Evolutionary conservation across 176 grass and related monocot genomes (phyloP).

Genomic region (Poa annua): DNA sequence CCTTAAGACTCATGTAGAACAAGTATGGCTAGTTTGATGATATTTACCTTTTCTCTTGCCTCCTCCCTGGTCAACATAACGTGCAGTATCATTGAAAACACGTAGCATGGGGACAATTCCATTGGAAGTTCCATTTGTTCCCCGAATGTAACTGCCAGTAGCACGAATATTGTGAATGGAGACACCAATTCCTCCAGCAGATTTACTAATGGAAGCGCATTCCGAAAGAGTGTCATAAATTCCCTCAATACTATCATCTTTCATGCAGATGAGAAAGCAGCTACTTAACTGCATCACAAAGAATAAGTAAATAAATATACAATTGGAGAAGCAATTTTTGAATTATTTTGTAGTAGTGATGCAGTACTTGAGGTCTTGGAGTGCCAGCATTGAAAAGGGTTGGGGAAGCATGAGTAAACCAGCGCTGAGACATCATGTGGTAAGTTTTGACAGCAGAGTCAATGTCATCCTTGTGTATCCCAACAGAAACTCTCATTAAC

Average conservation of each 20-base stretch:
- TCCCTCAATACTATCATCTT: constrained; percentile 95
- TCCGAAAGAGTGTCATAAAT: constrained; percentile 95
- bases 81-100: constrained; percentile 94
- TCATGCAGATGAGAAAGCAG: constrained; percentile 96
- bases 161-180: constrained; percentile 88
- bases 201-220: constrained; percentile 92
- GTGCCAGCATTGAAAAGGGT: constrained; percentile 86
- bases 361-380: constrained; percentile 60
- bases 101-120: constrained; percentile 92
- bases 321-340: neutral
- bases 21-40: constrained; percentile 12
- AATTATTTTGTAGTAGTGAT: neutral
- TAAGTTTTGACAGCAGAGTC: constrained; percentile 69
- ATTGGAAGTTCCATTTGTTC: constrained; percentile 93
- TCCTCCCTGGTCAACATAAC: constrained; percentile 97
- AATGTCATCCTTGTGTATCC: constrained; percentile 79
- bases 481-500: constrained; percentile 82
- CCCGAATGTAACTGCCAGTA: constrained; percentile 84
- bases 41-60: constrained; percentile 87
- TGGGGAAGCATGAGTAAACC: constrained; percentile 84
- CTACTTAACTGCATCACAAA: constrained; percentile 52
- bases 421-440: constrained; percentile 82
- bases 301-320: neutral
- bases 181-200: constrained; percentile 89
- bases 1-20: neutral